Base-by-base conservation (phyloP, 164 flowering plant species). In the Malania oleifera region DNA sequence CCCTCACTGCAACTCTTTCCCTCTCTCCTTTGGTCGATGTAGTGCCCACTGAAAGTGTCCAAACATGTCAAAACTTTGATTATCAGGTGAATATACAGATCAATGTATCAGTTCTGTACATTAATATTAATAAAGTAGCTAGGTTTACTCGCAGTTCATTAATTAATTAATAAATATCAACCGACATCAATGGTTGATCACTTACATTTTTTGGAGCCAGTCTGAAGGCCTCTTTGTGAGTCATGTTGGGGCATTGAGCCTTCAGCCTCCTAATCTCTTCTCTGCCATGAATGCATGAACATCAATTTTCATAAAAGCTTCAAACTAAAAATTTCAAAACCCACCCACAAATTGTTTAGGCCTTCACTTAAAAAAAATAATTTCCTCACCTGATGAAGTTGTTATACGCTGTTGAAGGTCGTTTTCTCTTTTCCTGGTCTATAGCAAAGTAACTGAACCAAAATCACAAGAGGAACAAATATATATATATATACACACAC, bases 231-330 rank as follows among this genome's bases (percentile, higher is more conserved):
- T 87, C 89, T 67, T 84, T 89, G 80, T 92, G 97, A 59, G 87
- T 74, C 76, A 92, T 84, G 59, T 62, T 74, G 43, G 97, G 96
- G 66, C 84, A 73, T 65, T 61, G 74, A 56, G 77, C 71, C 71
- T 92, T 92, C 20, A 92, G 83, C 79, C 96, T 92, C 56, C 69
- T 73, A 69, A 92, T 92, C 78, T 92, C 98, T 66, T 92, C 93
- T 60, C 98, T 92, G 79, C 61, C 23, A 50, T 27, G 11, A 18
- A 28, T n/a, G n/a, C n/a, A n/a, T n/a, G n/a, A n/a, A n/a, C n/a
- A n/a, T n/a, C n/a, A n/a, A n/a, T n/a, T n/a, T n/a, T n/a, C n/a
- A n/a, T n/a, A n/a, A n/a, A n/a, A n/a, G n/a, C n/a, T n/a, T n/a
- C n/a, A n/a, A n/a, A n/a, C n/a, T n/a, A n/a, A n/a, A n/a, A n/a